These are phyloP conservation scores for Dothidotthia symphoricarpi DNA, from an alignment of 2,329 filamentous ascomycete species.

Conservation along the genomic window DNA sequence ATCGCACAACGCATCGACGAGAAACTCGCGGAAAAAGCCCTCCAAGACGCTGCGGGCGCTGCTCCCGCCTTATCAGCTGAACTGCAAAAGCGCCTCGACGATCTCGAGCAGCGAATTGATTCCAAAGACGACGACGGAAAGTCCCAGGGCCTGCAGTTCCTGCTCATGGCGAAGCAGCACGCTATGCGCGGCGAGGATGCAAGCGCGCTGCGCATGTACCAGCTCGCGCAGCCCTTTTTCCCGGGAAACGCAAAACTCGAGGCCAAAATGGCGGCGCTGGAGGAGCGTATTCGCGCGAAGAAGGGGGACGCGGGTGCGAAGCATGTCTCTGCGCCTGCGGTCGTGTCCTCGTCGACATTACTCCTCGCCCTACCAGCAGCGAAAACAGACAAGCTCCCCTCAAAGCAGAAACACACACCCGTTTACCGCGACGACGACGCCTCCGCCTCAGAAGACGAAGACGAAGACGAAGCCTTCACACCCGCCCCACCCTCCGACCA, in stretches of 20 bases:
- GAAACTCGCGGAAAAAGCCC: conserved; percentile 73
- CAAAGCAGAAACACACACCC: conserved; percentile 11
- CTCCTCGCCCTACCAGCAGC: conserved; percentile 42
- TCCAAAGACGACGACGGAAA: conserved; percentile 66
- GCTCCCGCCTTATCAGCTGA: conserved; percentile 65
- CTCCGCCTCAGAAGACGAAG: conserved; percentile 35
- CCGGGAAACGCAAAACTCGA: conserved; percentile 77
- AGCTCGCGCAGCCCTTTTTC: conserved; percentile 79
- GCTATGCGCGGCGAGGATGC: conserved; percentile 77
- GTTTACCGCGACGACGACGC: conserved; percentile 8
- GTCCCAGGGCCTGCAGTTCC: conserved; percentile 77
- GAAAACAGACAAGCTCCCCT: conserved; percentile 22
- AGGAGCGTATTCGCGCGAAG: conserved; percentile 51
- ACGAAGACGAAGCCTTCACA: conserved; percentile 48
- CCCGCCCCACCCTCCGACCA: conserved; percentile 32
- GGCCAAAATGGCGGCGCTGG: conserved; percentile 55
- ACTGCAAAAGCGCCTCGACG: conserved; percentile 76
- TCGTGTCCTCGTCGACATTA: conserved; percentile 10
- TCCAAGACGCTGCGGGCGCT: conserved; percentile 55
- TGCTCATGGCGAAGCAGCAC: conserved; percentile 90
- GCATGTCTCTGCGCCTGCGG: conserved; percentile 13
- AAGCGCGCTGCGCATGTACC: conserved; percentile 80
- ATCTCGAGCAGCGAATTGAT: conserved; percentile 82
- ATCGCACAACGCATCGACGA: conserved; percentile 90
- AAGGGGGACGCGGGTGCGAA: conserved; percentile 31